A percentile compares a stretch with the other conserved stretches of the same genome.
phyloP scores from a whole-genome alignment of 306 rosid species.

The Fragaria vesca region DNA sequence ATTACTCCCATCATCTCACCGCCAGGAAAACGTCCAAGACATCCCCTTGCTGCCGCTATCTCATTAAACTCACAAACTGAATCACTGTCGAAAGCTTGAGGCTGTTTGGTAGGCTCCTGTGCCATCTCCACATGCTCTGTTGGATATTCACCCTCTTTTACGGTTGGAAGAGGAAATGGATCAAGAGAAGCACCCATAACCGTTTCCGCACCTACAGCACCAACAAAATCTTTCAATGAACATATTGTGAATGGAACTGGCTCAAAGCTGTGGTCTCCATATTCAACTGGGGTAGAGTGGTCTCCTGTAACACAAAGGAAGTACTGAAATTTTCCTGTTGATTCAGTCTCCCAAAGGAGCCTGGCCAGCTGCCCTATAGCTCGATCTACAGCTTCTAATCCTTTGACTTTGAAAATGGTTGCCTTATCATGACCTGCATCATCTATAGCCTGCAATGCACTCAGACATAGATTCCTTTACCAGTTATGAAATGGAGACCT shows the following conservation, averaged over 20 bases:
- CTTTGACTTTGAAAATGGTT: slow-evolving; percentile 75
- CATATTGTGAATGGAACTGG: slow-evolving; percentile 84
- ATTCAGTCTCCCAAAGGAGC: slow-evolving; percentile 88
- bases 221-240: slow-evolving; percentile 66
- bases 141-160: slow-evolving; percentile 52
- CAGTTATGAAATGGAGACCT: not conserved
- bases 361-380: slow-evolving; percentile 81
- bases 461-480: slow-evolving; percentile 11
- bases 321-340: slow-evolving; percentile 58
- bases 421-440: slow-evolving; percentile 98
- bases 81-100: slow-evolving; percentile 55
- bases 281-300: slow-evolving; percentile 96
- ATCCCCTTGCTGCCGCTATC: slow-evolving; percentile 77
- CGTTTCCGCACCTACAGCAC: slow-evolving; percentile 60
- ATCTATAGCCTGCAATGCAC: slow-evolving; percentile 79
- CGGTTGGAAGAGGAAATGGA: slow-evolving; percentile 77
- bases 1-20: slow-evolving; percentile 96
- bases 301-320: slow-evolving; percentile 82
- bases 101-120: slow-evolving; percentile 30
- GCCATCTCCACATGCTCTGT: slow-evolving; percentile 30
- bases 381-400: slow-evolving; percentile 80
- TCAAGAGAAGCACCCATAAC: slow-evolving; percentile 47
- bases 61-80: slow-evolving; percentile 71
- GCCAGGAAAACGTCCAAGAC: slow-evolving; percentile 90
- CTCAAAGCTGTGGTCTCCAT: slow-evolving; percentile 98